Base-by-base conservation (phyloP, 1,284 basidiomycete species). In the Agroathelia rolfsii region DNA sequence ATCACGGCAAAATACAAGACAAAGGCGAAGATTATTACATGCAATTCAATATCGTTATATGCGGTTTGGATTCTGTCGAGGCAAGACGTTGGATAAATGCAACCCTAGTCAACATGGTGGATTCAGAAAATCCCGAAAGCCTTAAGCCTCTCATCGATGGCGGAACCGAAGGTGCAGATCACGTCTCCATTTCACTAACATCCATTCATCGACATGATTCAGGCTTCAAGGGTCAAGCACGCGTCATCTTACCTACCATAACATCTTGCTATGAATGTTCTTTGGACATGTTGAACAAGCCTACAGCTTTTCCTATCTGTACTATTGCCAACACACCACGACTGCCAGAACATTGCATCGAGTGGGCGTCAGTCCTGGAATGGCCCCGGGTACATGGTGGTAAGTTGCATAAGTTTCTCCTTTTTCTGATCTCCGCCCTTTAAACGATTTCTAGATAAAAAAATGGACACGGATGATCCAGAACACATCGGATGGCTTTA, bases 271-370 rank as follows among this genome's bases (percentile, higher is more conserved):
- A 98, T 51, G 95, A 99, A 58, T 99, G 95, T 55, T 90, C 88
- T 3, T 77, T 99, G 31, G 93, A 97, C 53, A 95, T 98, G 87
- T 74, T 97, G 32, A 96, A 94, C 54, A 95, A 95, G 41, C 94
- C 86, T 5, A 97, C 92, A 22, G 83, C 84, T 4, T 99, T 93
- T 54, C 95, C 95, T 1, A 97, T 99, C 42, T 99, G 95, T 55
- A 99, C 95, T 2, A 97, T 99, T 42, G 95, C 95, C 37, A 98
- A 98, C 51, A 99, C 95, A 0, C 95, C 95, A 11, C 83, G 95
- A 37, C 66, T 98, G 19, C 95, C 95, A 3, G 95, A 99, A 55
- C 95, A 99, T 53, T 98, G 95, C 52, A 97, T 99, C 51, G 95
- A 98, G 59, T 99, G 95, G 94, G 95, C 95, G 0, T 93, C 87